A percentile compares a stretch with the other conserved stretches of the same genome.
These are phyloP conservation scores for Apiospora arundinis DNA, from an alignment of 2,329 filamentous ascomycete genomes.

Conservation along the genomic window DNA sequence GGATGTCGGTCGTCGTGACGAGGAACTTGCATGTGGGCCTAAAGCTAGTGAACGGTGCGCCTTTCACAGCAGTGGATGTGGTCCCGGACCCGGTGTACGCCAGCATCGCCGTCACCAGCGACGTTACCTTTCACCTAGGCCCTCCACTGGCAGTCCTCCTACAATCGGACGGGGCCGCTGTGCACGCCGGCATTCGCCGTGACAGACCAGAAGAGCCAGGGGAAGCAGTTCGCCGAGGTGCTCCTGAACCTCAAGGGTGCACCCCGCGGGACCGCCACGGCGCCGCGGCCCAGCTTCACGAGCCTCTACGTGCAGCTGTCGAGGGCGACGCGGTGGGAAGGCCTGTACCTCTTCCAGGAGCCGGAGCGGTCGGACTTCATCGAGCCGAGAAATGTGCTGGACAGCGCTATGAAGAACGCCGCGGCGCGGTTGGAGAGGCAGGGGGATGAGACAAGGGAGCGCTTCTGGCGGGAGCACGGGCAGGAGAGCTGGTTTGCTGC, in stretches of 20 bases:
- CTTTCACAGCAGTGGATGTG: not conserved
- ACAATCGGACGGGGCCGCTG: slow-evolving; percentile 23
- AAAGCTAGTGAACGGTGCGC: not conserved
- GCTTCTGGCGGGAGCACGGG: slow-evolving; percentile 4
- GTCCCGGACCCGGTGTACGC: not conserved
- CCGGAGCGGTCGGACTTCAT: slow-evolving; percentile 26
- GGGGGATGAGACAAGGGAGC: slow-evolving; percentile 10
- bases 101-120: not conserved
- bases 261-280: slow-evolving; percentile 19
- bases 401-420: slow-evolving; percentile 22
- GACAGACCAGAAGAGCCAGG: slow-evolving; percentile 22
- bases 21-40: not conserved
- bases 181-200: slow-evolving; percentile 24
- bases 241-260: slow-evolving; percentile 26
- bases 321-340: slow-evolving; percentile 21
- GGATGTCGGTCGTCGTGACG: slow-evolving; percentile 4
- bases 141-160: not conserved
- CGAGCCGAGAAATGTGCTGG: slow-evolving; percentile 28
- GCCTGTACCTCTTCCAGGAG: slow-evolving; percentile 19
- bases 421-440: slow-evolving; percentile 23
- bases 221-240: slow-evolving; percentile 17
- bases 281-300: slow-evolving; percentile 25
- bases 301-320: slow-evolving; percentile 30
- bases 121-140: slow-evolving; percentile 6
- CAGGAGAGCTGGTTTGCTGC: not conserved